Conservation (phyloP, 345 rosid genomes). For the Xanthoceras sorbifolium region DNA sequence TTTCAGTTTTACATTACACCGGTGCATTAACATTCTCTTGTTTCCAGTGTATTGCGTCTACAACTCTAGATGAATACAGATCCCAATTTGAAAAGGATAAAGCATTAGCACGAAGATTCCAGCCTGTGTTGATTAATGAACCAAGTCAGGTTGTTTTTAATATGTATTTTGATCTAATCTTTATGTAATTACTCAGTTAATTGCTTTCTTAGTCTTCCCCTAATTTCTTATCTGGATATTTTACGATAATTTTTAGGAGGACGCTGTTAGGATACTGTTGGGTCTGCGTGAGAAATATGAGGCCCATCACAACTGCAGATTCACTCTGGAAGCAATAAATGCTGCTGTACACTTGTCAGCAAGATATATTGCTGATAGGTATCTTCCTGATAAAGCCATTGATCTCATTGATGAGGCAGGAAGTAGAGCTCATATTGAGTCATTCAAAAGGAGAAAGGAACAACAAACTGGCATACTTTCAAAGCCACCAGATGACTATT, state of each 20-base stretch:
- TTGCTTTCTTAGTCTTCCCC: neutral
- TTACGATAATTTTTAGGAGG: constrained; percentile 62
- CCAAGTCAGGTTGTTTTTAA: constrained; percentile 74
- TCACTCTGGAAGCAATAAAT: constrained; percentile 79
- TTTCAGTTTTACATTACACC: neutral
- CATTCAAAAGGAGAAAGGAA: constrained; percentile 83
- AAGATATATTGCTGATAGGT: constrained; percentile 86
- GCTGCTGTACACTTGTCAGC: constrained; percentile 89
- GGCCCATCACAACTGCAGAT: constrained; percentile 85
- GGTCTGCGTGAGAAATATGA: constrained; percentile 92
- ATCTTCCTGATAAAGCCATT: constrained; percentile 98
- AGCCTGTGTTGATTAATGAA: constrained; percentile 86
- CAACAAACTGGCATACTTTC: constrained; percentile 76
- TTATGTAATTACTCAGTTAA: neutral
- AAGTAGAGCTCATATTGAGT: constrained; percentile 89
- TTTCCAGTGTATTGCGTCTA: constrained; percentile 95
- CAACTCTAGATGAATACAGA: constrained; percentile 86
- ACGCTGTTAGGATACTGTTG: constrained; percentile 78
- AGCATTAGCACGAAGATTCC: constrained; percentile 95
- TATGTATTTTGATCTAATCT: constrained; percentile 12
- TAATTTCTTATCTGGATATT: constrained; percentile 25
- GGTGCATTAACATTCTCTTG: constrained; percentile 18
- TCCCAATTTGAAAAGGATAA: constrained; percentile 88
- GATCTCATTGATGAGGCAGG: constrained; percentile 99
- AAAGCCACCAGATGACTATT: constrained; percentile 83